Evolutionary conservation across 2,329 filamentous ascomycete species (phyloP), one percentile per base, ranked within the genome.

Genomic region (Chaetomium sp.): DNA sequence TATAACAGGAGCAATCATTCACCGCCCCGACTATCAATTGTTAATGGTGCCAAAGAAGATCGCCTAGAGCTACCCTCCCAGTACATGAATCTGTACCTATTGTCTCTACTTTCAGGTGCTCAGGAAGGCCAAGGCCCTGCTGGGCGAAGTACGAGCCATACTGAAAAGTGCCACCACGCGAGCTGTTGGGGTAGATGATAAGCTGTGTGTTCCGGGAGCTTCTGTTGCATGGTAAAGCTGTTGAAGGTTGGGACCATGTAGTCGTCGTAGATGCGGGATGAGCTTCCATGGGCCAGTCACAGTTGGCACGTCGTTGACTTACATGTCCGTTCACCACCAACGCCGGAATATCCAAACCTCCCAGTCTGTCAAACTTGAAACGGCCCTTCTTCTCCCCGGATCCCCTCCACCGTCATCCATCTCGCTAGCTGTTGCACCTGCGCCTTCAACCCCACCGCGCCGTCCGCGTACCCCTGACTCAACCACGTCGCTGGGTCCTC

Each of bases 141-240:
- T 62, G 59, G 13, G 60, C 63, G 63, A 70, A 70, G 27, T 64
- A 53, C 12, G 38, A 58, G 2, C 65, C 69, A n/a, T 67, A 70
- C 50, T 70, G 69, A 12, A 65, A 70, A n/a, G 70, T 60, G 9
- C 65, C 68, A 1, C 69, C 69, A 47, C 68, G 69, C 5, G 65
- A 65, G 29, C 65, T 66, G 45, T 69, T 64, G 13, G 69, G 68
- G 51, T 70, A 70, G 38, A 69, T 47, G 29, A 67, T 54, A 25
- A 70, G 56, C 57, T 70, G 62, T 27, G 60, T 68, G 27, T 69
- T 69, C n/a, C 2, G 65, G 67, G 23, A 79, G 57, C 67, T 74
- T 75, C 57, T 73, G 73, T 74, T 77, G 78, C 71, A 79, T 71
- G 19, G 77, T 49, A 13, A 75, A 74, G 64, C 76, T 79, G 50